A percentile compares a stretch with the other conserved stretches of the same genome.
phyloP scores from a whole-genome alignment of 768 basidiomycete genomes.

The Russula olivacea region DNA sequence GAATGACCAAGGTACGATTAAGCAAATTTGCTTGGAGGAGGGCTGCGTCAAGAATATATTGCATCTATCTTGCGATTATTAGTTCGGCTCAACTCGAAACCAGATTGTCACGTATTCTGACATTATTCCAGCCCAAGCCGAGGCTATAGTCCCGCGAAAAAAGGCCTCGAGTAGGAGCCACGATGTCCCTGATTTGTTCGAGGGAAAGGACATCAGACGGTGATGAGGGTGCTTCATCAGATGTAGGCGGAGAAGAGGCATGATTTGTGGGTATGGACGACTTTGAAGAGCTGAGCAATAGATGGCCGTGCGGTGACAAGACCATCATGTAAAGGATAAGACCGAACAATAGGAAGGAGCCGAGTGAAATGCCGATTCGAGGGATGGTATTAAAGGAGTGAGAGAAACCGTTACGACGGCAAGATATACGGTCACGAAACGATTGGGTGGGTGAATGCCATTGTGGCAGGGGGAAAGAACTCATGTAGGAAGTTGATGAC shows the following conservation, averaged over 20 bases:
- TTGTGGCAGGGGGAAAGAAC: background rate
- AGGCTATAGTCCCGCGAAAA: slow-evolving; percentile 42
- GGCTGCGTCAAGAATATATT: slow-evolving; percentile 44
- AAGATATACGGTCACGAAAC: background rate
- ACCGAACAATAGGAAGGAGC: background rate
- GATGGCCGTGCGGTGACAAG: background rate
- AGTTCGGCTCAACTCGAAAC: background rate
- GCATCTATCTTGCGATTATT: slow-evolving; percentile 32
- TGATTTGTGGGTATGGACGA: background rate
- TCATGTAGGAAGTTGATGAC: background rate
- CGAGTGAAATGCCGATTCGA: background rate
- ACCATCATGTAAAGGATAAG: slow-evolving; percentile 10
- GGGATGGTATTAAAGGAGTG: background rate
- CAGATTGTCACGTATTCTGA: slow-evolving; percentile 26
- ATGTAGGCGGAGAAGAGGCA: background rate
- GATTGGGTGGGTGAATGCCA: background rate
- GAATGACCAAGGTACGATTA: slow-evolving; percentile 40
- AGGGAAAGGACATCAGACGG: slow-evolving; percentile 27
- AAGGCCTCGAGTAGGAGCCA: slow-evolving; percentile 37
- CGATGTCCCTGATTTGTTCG: slow-evolving; percentile 33
- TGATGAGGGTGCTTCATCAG: background rate
- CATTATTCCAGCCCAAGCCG: slow-evolving; percentile 45
- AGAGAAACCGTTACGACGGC: background rate
- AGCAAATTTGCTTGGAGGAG: slow-evolving; percentile 39
- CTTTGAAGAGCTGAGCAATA: background rate